Evolutionary conservation across 108 stramenopile species (phyloP).

Genomic region (Stephanodiscus triporus): DNA sequence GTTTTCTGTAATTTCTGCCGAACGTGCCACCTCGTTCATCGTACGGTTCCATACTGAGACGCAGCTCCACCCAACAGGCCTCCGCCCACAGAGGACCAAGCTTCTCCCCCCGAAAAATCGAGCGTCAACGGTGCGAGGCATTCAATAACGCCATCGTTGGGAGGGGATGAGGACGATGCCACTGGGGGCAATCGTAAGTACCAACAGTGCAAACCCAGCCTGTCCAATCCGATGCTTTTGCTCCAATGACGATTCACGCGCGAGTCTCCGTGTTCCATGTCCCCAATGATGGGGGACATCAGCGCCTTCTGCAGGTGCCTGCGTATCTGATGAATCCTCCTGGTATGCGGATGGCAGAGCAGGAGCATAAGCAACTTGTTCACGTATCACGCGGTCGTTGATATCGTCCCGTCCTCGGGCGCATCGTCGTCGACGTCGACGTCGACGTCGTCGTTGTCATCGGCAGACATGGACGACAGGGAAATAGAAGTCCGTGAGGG

Average conservation of each 20-base stretch:
- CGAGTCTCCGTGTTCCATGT: conserved; percentile 76
- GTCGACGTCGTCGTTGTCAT: not conserved
- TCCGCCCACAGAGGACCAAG: conserved; percentile 46
- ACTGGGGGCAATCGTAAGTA: conserved; percentile 51
- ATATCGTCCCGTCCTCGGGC: not conserved
- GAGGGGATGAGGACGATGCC: not conserved
- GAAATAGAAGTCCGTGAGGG: conserved; percentile 52
- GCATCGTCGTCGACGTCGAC: conserved; percentile 3
- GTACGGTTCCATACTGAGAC: conserved; percentile 39
- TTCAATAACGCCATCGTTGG: conserved; percentile 17
- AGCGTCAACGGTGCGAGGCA: conserved; percentile 56
- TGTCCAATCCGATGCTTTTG: conserved; percentile 49
- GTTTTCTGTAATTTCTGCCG: conserved; percentile 48
- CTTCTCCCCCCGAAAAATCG: conserved; percentile 29
- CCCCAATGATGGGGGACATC: conserved; percentile 63
- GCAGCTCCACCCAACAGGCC: conserved; percentile 41
- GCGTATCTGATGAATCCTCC: conserved; percentile 60
- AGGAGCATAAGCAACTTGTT: conserved; percentile 47
- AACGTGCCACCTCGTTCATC: conserved; percentile 63
- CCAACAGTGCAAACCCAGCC: conserved; percentile 73
- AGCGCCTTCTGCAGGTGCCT: conserved; percentile 50
- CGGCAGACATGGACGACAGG: conserved; percentile 33
- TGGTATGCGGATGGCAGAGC: conserved; percentile 55
- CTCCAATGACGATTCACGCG: conserved; percentile 77
- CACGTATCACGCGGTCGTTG: conserved; percentile 7